Evolutionary conservation across 108 stramenopile genomes (phyloP), one percentile per base, ranked within the genome.

Genomic region (Bacterosira constricta): DNA sequence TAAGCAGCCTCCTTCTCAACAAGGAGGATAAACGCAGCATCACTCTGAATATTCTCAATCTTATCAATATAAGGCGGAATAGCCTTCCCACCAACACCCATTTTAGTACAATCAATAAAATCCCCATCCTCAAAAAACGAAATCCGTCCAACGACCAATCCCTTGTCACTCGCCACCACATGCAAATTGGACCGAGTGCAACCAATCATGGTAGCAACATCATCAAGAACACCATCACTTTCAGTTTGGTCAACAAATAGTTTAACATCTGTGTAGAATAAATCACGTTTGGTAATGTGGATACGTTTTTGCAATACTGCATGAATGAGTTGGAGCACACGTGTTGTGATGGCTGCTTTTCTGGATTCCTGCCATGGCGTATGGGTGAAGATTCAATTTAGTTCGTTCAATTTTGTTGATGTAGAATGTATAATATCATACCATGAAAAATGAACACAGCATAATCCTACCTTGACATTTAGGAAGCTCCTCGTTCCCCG

Each of bases 1-100:
- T 98, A 99, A 4, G 96, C 98, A 66, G 98, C 98, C 66, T 99
- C 98, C 77, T 99, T 99, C 81, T 99, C 98, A 27, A 99, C 97
- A 62, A 99, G 63, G 23, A 99, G 68, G 60, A 99, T 90, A 74
- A 99, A 99, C 67, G 96, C 94, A 21, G 98, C 98, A 79, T 97
- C 97, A 44, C 80, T 89, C 53, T 64, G 79, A 61, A 99, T 95
- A 62, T 98, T 85, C 18, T 93, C 88, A 79, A 99, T 97, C 79
- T 97, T 96, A 73, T 99, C 98, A 66, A 97, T 96, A 75, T 74
- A 74, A 12, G 98, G 97, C 10, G 98, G 96, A 60, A 99, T 99
- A 1, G 96, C 97, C 73, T 99, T 99, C 4, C 98, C 98, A 2
- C 96, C 96, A 3, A 99, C 97, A 21, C 98, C 97, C 84, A 85